Percentiles rank a stretch among this genome's conserved stretches.
Evolutionary conservation across 306 rosid species (phyloP).

Genomic region (Citrullus colocynthis): DNA sequence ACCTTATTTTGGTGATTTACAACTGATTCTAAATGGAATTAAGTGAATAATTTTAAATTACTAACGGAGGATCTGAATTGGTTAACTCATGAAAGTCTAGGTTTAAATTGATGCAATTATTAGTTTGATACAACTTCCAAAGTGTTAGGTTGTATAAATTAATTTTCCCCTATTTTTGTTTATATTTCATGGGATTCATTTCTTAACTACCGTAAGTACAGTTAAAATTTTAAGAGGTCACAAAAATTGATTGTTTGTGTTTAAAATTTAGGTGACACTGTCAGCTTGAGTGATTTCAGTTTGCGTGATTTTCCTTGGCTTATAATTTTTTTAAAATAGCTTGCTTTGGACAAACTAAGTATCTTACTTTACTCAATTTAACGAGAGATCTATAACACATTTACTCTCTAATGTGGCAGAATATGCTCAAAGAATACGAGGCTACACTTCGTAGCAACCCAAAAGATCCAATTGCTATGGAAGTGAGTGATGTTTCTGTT

Average conservation of each 20-base stretch:
- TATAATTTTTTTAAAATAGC: neutral
- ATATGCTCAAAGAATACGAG: slow-evolving; percentile 64
- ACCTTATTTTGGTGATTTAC: neutral
- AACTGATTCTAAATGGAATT: neutral
- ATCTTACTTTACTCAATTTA: neutral
- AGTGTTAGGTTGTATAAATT: neutral
- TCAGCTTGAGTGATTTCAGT: neutral
- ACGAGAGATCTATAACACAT: neutral
- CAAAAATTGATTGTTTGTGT: neutral
- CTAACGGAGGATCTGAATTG: neutral
- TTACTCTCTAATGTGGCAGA: slow-evolving; percentile 36
- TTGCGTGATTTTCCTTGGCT: neutral
- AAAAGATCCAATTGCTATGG: slow-evolving; percentile 66
- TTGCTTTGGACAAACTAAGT: neutral
- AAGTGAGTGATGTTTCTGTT: slow-evolving; percentile 46
- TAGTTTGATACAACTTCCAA: too few relatives aligned
- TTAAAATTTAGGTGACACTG: neutral
- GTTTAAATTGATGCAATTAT: too few relatives aligned
- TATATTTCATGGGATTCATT: neutral
- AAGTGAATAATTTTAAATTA: neutral
- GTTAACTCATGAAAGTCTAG: too few relatives aligned
- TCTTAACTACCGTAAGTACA: neutral
- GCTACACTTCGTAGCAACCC: slow-evolving; percentile 51
- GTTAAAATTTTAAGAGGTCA: neutral
- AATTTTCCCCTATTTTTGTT: neutral